Conservation (phyloP, 2,329 filamentous ascomycete genomes). For the Cladosporium sp. region DNA sequence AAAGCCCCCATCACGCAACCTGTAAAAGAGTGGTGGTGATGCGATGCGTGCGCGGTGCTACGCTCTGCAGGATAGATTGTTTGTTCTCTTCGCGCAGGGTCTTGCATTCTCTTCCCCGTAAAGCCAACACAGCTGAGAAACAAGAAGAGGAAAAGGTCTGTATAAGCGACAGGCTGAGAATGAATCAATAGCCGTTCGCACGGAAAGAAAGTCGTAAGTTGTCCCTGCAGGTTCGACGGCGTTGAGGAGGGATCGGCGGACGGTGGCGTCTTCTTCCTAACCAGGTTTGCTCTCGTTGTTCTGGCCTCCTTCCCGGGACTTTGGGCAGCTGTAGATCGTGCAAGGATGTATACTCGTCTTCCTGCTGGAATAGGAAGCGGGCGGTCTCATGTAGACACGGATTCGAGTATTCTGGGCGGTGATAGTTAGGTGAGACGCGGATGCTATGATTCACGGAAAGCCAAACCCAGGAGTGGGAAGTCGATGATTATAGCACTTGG, state of each 20-base stretch:
- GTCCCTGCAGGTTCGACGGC: neutral
- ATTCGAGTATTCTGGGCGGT: neutral
- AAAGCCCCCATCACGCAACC: neutral
- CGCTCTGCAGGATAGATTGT: neutral
- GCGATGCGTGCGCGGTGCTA: neutral
- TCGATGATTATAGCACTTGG: neutral
- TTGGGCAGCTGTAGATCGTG: neutral
- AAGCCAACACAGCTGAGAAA: neutral
- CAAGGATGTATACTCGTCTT: neutral
- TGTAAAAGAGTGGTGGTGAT: neutral
- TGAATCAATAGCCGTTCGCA: neutral
- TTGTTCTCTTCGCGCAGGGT: neutral
- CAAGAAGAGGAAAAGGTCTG: neutral
- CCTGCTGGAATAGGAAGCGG: neutral
- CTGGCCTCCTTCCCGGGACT: neutral
- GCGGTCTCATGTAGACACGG: neutral
- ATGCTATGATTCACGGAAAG: neutral
- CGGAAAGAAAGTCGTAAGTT: neutral
- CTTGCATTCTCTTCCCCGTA: neutral
- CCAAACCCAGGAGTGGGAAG: neutral
- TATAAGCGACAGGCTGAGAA: neutral
- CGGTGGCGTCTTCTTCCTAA: neutral
- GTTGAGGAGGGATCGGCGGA: neutral
- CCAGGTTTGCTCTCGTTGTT: neutral
- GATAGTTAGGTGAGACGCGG: neutral